A percentile compares a stretch with the other conserved stretches of the same genome.
These are phyloP conservation scores for Curvularia lunata DNA, from an alignment of 2,329 filamentous ascomycete genomes.

Conservation along the genomic window DNA sequence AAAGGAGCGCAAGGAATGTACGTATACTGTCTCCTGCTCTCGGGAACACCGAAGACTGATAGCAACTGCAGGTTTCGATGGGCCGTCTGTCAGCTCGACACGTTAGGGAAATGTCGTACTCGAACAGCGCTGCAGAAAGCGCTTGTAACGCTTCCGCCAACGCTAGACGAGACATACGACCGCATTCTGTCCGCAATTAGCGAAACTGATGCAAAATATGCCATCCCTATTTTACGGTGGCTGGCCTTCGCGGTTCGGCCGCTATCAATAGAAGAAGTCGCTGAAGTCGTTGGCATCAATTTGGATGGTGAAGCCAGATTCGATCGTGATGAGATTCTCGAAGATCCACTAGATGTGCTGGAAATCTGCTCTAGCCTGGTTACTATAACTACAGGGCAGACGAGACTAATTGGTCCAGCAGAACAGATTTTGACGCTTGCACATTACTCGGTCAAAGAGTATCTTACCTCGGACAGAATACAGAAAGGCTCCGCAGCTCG, in stretches of 20 bases:
- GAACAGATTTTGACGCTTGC: constrained; percentile 30
- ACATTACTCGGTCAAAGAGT: constrained; percentile 48
- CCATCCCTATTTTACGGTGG: constrained; percentile 29
- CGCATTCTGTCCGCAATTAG: constrained; percentile 33
- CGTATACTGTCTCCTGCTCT: background rate
- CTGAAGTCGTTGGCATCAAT: constrained; percentile 38
- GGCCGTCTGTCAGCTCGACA: constrained; percentile 36
- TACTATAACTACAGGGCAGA: constrained; percentile 29
- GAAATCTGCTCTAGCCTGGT: constrained; percentile 44
- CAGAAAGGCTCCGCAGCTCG: constrained; percentile 23
- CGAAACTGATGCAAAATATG: constrained; percentile 24
- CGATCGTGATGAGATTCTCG: constrained; percentile 43
- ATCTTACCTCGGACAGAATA: constrained; percentile 40
- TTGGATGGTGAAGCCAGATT: constrained; percentile 34
- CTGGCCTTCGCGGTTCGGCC: constrained; percentile 32
- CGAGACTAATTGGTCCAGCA: no score
- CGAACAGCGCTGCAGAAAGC: constrained; percentile 24
- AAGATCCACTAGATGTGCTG: constrained; percentile 42
- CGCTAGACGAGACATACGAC: constrained; percentile 38
- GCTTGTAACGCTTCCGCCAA: constrained; percentile 29
- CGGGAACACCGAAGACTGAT: constrained; percentile 9
- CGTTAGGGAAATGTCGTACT: constrained; percentile 28
- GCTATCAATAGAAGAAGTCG: constrained; percentile 30
- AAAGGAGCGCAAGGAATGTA: constrained; percentile 35
- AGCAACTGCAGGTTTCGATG: constrained; percentile 32